A percentile compares a stretch with the other conserved stretches of the same genome.
Evolutionary conservation across 2,329 filamentous ascomycete species (phyloP).

Genomic region (Fusarium xylarioides): DNA sequence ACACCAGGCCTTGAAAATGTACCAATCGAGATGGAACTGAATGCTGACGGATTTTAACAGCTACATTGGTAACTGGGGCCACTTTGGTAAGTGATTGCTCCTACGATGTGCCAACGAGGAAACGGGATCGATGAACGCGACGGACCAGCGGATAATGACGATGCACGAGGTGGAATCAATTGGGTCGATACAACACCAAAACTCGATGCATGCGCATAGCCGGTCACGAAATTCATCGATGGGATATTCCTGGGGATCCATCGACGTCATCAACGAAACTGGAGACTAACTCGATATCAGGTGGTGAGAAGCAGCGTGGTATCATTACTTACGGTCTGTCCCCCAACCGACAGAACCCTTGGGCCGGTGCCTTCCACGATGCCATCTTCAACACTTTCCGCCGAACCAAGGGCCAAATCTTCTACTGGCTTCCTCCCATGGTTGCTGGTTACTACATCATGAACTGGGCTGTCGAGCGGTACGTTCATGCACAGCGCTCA

Average conservation of each 20-base stretch:
- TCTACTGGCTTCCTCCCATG: constrained; percentile 87
- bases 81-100: constrained; percentile 69
- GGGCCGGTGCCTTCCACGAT: constrained; percentile 79
- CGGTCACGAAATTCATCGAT: neutral
- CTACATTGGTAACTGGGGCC: constrained; percentile 79
- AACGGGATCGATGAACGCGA: constrained; percentile 28
- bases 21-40: constrained; percentile 11
- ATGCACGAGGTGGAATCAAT: constrained; percentile 24
- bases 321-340: constrained; percentile 79
- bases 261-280: neutral
- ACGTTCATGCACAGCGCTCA: constrained; percentile 47
- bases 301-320: constrained; percentile 69
- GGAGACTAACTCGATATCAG: constrained; percentile 50
- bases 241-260: neutral
- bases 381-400: constrained; percentile 97
- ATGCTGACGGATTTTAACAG: constrained; percentile 55
- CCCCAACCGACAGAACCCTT: constrained; percentile 87
- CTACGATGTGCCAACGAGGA: constrained; percentile 29
- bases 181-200: constrained; percentile 2
- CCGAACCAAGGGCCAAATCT: constrained; percentile 83
- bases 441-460: constrained; percentile 82
- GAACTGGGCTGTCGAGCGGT: constrained; percentile 93
- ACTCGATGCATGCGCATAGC: neutral
- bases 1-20: constrained; percentile 13
- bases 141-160: constrained; percentile 37